Conservation (phyloP, 257 asterid species). For the Agastache rugosa region DNA sequence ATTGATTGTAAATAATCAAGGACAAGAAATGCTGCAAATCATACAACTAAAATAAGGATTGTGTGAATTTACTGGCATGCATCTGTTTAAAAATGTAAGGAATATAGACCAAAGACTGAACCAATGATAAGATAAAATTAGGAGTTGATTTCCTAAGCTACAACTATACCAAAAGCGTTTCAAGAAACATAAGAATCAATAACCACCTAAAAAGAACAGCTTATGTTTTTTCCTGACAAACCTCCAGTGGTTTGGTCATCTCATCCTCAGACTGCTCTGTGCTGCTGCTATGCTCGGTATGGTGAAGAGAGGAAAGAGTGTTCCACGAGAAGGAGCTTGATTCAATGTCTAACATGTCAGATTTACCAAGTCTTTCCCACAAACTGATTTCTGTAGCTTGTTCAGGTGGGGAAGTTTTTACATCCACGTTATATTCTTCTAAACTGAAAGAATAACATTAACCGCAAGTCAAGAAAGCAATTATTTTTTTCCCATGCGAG, state of each 20-base stretch:
- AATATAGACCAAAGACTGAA: not conserved
- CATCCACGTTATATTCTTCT: constrained; percentile 59
- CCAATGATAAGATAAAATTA: constrained; percentile 16
- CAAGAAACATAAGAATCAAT: constrained; percentile 21
- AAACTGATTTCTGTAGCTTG: constrained; percentile 73
- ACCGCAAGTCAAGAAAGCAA: constrained; percentile 9
- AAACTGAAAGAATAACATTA: constrained; percentile 53
- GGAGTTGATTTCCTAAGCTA: constrained; percentile 17
- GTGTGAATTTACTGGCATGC: constrained; percentile 1
- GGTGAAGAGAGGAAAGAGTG: constrained; percentile 90
- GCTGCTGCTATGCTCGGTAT: constrained; percentile 83
- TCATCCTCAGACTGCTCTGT: constrained; percentile 96
- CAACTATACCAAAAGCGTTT: constrained; percentile 21
- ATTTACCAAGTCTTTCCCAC: constrained; percentile 96
- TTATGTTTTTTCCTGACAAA: constrained; percentile 39
- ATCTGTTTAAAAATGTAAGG: not conserved
- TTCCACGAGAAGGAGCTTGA: constrained; percentile 85
- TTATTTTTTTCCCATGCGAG: not conserved
- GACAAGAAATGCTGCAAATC: constrained; percentile 18
- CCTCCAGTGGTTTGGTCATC: constrained; percentile 88
- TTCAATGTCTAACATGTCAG: constrained; percentile 84
- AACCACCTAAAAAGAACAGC: constrained; percentile 20
- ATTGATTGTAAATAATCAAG: constrained; percentile 28
- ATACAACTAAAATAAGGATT: constrained; percentile 20
- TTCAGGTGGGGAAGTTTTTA: constrained; percentile 59